Base-by-base conservation (phyloP, 306 rosid species). In the Medicago lupulina region DNA sequence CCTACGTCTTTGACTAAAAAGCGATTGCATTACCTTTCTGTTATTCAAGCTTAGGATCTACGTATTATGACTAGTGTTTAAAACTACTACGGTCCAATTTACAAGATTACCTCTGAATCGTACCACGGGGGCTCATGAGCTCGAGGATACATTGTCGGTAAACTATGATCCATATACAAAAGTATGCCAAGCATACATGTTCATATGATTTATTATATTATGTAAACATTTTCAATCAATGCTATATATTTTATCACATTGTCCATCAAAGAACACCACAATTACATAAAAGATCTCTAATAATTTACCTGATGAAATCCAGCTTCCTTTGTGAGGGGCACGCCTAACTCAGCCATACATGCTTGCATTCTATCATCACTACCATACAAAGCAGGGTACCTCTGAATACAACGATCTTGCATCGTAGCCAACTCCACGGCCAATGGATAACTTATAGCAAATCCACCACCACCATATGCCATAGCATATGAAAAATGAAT, bases 401-500 rank as follows among this genome's bases (percentile, higher is more conserved):
- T 54, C 12, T 90, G 93, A 82, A 90, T 90, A 74, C 99, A 92
- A 18, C 80, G 85, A 64, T 95, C 99, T 46, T 95, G 99, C 88
- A 92, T 90, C 85, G 85, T 95, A 41, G 88, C 89, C 18, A 95
- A 18, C 71, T 92, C 97, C 63, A 40, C 44, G 0, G 97, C 99
- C 86, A 95, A 77, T 1, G 99, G 97, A 59, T 90, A 91, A 49
- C 99, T 95, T 46, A 95, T 88, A 0, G 99, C 99, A 21, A 95
- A 95, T 63, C 99, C 99, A 9, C 97, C 99, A 0, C 99, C 97
- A 2, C 99, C 97, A 57, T 78, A 95, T 0, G 99, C 99, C 97
- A 95, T 92, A 4, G 84, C 85, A 60, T 92, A 95, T 2, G 99
- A 95, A 74, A 95, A 92, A 70, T 87, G 86, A 5, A 95, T 90